Base-by-base conservation (phyloP, 1,139 yeast species). In the Geotrichum carabidarum region DNA sequence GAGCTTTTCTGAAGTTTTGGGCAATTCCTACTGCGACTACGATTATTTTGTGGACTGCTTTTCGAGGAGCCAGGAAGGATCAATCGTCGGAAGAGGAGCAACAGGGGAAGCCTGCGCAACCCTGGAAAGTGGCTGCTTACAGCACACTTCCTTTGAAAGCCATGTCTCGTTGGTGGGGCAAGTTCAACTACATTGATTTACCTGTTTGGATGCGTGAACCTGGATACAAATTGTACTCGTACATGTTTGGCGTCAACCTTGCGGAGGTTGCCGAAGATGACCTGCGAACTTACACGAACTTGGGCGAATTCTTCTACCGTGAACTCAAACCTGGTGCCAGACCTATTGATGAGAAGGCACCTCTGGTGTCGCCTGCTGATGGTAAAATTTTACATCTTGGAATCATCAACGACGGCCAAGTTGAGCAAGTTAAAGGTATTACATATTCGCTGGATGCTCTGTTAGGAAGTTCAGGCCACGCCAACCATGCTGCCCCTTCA, bases 401-500 rank as follows among this genome's bases (percentile, higher is more conserved):
- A 44, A 75, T 81, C 31, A 89, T 91, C 53, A 72, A 76, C 57
- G 85, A 84, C 56, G 95, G 95, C 43, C 88, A 86, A 63, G 90
- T 94, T 58, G 98, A 93, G 71, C 98, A 93, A 69, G 98, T 94
- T 49, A 94, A 94, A 72, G 99, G 99, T 8, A 81, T 93, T 79
- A 88, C 95, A 0, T 94, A 94, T 69, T 85, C 96, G 1, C 78
- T 93, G 14, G 94, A 88, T 63, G 94, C 96, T 7, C 79, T 94
- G 52, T 77, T 94, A 51, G 99, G 99, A 1, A 68, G 68, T 41
- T 65, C 70, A 41, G 61, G 66, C 35, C 56, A 54, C 34, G 65
- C 62, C 64, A 74, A 60, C 68, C 68, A 80, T 51, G 86, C 86
- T 3, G 89, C 86, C 0, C 88, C 89, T 1, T 71, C 79, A 22